Conservation (phyloP, 192 early-diverging fungal species). For the Geranomyces michiganensis region DNA sequence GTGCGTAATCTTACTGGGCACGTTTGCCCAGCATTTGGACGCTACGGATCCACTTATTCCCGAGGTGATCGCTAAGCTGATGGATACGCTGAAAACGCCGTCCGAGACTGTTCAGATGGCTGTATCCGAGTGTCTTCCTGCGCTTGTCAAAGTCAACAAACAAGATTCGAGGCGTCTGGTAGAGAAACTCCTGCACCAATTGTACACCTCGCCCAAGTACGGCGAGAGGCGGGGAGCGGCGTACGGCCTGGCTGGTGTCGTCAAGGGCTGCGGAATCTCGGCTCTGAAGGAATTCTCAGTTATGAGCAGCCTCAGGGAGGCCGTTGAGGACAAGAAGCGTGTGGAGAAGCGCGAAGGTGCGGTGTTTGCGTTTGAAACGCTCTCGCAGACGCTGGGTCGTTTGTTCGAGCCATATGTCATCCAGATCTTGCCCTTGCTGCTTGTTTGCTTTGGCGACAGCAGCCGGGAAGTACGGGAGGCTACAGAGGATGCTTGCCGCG, state of each 20-base stretch:
- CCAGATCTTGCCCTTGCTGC: slow-evolving; percentile 86
- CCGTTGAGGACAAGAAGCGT: slow-evolving; percentile 76
- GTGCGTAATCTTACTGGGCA: slow-evolving; percentile 90
- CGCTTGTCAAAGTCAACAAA: slow-evolving; percentile 76
- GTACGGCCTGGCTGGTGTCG: slow-evolving; percentile 91
- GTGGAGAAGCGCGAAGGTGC: slow-evolving; percentile 86
- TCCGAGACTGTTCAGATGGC: slow-evolving; percentile 94
- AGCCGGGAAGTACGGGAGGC: slow-evolving; percentile 88
- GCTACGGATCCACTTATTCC: slow-evolving; percentile 72
- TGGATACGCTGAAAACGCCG: slow-evolving; percentile 90
- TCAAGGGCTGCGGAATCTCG: slow-evolving; percentile 88
- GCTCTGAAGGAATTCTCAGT: slow-evolving; percentile 83
- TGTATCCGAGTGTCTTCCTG: slow-evolving; percentile 92
- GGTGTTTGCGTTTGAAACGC: slow-evolving; percentile 89
- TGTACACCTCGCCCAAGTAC: slow-evolving; percentile 78
- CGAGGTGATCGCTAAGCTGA: slow-evolving; percentile 80
- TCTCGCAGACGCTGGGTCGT: slow-evolving; percentile 81
- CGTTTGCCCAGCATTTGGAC: slow-evolving; percentile 84
- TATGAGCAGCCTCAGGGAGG: slow-evolving; percentile 79
- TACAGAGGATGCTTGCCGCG: slow-evolving; percentile 81
- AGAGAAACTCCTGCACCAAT: slow-evolving; percentile 64
- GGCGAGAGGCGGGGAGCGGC: slow-evolving; percentile 90
- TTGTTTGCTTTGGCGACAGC: slow-evolving; percentile 85
- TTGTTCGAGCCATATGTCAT: slow-evolving; percentile 97
- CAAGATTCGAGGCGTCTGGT: slow-evolving; percentile 62